Percentiles rank a stretch among this genome's conserved stretches.
Conservation (phyloP, 2,329 filamentous ascomycete genomes). For the Gnomoniopsis smithogilvyi region DNA sequence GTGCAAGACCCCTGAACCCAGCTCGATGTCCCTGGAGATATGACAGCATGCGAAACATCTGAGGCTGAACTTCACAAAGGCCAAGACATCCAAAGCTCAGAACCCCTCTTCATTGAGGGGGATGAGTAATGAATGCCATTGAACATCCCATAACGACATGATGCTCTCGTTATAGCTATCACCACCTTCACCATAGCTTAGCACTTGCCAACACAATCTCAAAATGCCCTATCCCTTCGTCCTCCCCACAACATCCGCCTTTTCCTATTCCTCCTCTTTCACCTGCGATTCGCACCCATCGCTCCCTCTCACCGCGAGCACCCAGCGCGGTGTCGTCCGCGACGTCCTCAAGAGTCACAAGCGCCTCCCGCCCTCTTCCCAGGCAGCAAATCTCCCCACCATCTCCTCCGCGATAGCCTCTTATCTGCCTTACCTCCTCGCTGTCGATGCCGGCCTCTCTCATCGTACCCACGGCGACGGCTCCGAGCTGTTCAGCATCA, state of each 20-base stretch:
- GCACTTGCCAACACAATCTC: slow-evolving; percentile 4
- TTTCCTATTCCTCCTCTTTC: slow-evolving; percentile 77
- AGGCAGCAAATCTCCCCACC: slow-evolving; percentile 65
- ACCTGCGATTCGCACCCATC: slow-evolving; percentile 83
- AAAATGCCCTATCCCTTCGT: slow-evolving; percentile 86
- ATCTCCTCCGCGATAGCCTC: slow-evolving; percentile 67
- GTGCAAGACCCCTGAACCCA: neutral
- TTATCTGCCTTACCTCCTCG: slow-evolving; percentile 82
- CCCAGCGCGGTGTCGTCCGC: slow-evolving; percentile 77
- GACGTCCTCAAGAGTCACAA: slow-evolving; percentile 88
- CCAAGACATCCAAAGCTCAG: slow-evolving; percentile 1
- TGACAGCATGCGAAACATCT: slow-evolving; percentile 8
- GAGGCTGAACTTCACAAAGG: neutral
- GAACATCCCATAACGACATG: neutral
- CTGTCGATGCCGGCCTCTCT: slow-evolving; percentile 70
- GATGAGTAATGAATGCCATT: neutral
- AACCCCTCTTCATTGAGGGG: neutral
- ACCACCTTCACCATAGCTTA: neutral
- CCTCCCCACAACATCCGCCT: slow-evolving; percentile 84
- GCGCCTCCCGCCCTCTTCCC: slow-evolving; percentile 69
- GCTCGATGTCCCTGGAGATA: slow-evolving; percentile 5
- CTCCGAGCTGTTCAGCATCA: slow-evolving; percentile 63
- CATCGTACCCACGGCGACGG: slow-evolving; percentile 38
- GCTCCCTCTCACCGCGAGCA: slow-evolving; percentile 77
- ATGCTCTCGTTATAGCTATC: neutral